Percentiles rank a stretch among this genome's conserved stretches.
Conservation (phyloP, 805 yeast genomes). For the Grigorovia yakushimaensis region DNA sequence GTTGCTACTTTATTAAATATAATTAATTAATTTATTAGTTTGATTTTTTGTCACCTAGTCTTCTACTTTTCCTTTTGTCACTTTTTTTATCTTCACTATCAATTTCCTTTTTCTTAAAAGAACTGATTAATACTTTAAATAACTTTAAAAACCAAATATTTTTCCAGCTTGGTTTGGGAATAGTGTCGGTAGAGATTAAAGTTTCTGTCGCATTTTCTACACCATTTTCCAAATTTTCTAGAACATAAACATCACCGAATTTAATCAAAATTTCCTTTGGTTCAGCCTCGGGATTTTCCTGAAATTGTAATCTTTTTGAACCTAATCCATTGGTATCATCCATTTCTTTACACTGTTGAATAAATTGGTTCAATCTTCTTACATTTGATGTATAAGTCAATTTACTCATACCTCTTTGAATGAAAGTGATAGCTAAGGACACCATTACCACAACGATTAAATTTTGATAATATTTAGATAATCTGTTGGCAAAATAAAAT, state of each 20-base stretch:
- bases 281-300: slow-evolving; percentile 35
- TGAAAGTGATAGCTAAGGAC: slow-evolving; percentile 39
- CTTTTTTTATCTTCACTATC: background rate
- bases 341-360: slow-evolving; percentile 40
- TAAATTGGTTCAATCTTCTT: slow-evolving; percentile 43
- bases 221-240: slow-evolving; percentile 26
- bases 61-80: background rate
- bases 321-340: slow-evolving; percentile 52
- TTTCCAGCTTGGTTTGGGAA: slow-evolving; percentile 34
- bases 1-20: too few relatives aligned
- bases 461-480: slow-evolving; percentile 47
- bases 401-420: slow-evolving; percentile 49
- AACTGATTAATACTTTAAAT: background rate
- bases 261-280: slow-evolving; percentile 48
- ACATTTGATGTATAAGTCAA: slow-evolving; percentile 49
- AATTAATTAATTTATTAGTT: too few relatives aligned
- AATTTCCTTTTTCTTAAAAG: background rate
- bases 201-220: slow-evolving; percentile 30
- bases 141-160: background rate
- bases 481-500: slow-evolving; percentile 49
- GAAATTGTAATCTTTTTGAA: slow-evolving; percentile 33
- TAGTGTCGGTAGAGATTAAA: slow-evolving; percentile 38
- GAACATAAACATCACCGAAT: slow-evolving; percentile 48
- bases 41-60: background rate
- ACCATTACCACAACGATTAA: slow-evolving; percentile 40